Percentiles rank a stretch among this genome's conserved stretches.
phyloP scores from a whole-genome alignment of 75 land plant genomes.

The Chamaecyparis obtusa region DNA sequence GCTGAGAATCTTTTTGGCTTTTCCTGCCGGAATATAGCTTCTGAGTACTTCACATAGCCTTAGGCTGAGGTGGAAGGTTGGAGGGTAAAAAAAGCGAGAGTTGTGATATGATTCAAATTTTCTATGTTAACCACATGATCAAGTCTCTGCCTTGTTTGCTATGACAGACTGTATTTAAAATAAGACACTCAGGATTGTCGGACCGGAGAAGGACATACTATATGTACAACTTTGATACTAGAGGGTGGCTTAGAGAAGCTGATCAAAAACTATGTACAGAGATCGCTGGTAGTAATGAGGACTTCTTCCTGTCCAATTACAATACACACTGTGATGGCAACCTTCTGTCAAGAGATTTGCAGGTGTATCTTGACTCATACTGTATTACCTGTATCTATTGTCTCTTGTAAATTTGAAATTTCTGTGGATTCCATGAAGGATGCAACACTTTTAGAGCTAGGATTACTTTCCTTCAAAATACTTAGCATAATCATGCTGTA shows the following conservation, averaged over 20 bases:
- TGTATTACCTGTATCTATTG: too few species aligned
- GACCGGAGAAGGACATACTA: not conserved
- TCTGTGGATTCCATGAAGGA: too few species aligned
- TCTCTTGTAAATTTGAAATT: not conserved
- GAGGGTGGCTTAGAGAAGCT: not conserved
- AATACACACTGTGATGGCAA: not conserved
- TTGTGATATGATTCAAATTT: not conserved
- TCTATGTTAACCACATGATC: not conserved
- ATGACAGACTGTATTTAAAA: not conserved
- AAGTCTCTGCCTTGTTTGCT: not conserved
- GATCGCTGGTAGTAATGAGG: not conserved
- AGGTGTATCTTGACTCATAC: not conserved
- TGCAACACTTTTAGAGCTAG: too few species aligned
- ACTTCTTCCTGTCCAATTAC: not conserved
- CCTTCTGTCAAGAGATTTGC: not conserved
- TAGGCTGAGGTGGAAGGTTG: not conserved
- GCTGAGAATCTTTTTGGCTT: not conserved
- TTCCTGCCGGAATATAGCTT: not conserved
- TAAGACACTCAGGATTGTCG: not conserved
- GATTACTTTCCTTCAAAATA: too few species aligned
- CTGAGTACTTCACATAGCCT: not conserved
- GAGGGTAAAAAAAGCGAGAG: not conserved
- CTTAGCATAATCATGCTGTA: too few species aligned
- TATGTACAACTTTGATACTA: not conserved
- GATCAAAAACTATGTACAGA: not conserved